phyloP scores from a whole-genome alignment of 805 yeast species.

The Myxozyma kluyveri region DNA sequence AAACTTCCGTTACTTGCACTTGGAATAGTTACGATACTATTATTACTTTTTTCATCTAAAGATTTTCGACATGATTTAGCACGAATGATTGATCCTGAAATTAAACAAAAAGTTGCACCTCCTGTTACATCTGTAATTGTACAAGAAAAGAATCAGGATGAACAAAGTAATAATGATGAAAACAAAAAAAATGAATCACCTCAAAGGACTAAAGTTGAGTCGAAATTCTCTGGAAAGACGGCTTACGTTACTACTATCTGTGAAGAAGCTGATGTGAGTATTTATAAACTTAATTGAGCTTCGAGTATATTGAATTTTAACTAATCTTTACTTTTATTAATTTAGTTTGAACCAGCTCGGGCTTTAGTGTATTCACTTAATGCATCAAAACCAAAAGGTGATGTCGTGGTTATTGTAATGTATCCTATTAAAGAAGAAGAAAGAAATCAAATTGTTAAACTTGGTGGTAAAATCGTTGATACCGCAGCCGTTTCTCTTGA shows the following conservation, averaged over 20 bases:
- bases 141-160: too few species aligned
- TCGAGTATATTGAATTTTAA: background rate
- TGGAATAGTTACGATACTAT: too few species aligned
- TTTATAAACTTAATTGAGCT: too few species aligned
- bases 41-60: background rate
- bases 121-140: too few species aligned
- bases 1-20: background rate
- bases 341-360: constrained; percentile 18
- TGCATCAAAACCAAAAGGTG: constrained; percentile 8
- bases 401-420: constrained; percentile 22
- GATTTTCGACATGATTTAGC: background rate
- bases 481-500: constrained; percentile 15
- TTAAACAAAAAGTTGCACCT: too few species aligned
- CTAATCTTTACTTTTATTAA: background rate
- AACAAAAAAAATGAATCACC: too few species aligned
- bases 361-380: constrained; percentile 23
- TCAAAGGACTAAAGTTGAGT: background rate
- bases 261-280: constrained; percentile 21
- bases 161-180: too few species aligned
- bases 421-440: constrained; percentile 10
- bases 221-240: constrained; percentile 22
- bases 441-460: constrained; percentile 14
- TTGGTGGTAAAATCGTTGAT: constrained; percentile 28
- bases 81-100: background rate
- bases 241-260: constrained; percentile 21